These are phyloP conservation scores for Colletotrichum kahawae DNA, from an alignment of 2,329 filamentous ascomycete genomes.

Conservation along the genomic window DNA sequence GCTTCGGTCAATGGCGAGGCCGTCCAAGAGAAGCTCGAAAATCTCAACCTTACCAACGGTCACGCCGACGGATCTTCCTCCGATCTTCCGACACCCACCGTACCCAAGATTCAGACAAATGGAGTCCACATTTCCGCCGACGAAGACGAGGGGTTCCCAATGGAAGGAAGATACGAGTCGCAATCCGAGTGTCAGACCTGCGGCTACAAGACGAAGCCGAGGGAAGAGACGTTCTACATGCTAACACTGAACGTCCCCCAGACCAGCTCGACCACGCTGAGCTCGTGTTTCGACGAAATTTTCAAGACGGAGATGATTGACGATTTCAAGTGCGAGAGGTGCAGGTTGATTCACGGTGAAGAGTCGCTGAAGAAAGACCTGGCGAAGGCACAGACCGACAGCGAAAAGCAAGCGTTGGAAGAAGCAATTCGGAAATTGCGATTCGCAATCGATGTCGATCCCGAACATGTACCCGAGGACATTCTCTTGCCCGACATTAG, in stretches of 20 bases:
- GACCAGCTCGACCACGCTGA: conserved; percentile 78
- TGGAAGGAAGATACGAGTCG: conserved; percentile 92
- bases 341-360: conserved; percentile 82
- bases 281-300: conserved; percentile 89
- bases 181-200: conserved; percentile 93
- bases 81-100: conserved; percentile 11
- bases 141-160: conserved; percentile 70
- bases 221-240: conserved; percentile 86
- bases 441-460: conserved; percentile 76
- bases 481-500: conserved; percentile 77
- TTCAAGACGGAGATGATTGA: conserved; percentile 96
- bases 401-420: conserved; percentile 62
- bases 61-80: conserved; percentile 10
- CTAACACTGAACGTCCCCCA: conserved; percentile 92
- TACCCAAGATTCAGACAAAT: conserved; percentile 18
- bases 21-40: conserved; percentile 34
- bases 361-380: conserved; percentile 66
- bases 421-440: conserved; percentile 56
- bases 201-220: conserved; percentile 85
- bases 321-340: conserved; percentile 95
- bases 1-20: conserved; percentile 24
- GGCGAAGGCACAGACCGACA: conserved; percentile 55
- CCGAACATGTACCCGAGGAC: conserved; percentile 75
- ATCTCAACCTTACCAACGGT: conserved; percentile 25
- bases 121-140: conserved; percentile 10